Conservation (phyloP, 352 stramenopile genomes). For the Phytophthora citricola region DNA sequence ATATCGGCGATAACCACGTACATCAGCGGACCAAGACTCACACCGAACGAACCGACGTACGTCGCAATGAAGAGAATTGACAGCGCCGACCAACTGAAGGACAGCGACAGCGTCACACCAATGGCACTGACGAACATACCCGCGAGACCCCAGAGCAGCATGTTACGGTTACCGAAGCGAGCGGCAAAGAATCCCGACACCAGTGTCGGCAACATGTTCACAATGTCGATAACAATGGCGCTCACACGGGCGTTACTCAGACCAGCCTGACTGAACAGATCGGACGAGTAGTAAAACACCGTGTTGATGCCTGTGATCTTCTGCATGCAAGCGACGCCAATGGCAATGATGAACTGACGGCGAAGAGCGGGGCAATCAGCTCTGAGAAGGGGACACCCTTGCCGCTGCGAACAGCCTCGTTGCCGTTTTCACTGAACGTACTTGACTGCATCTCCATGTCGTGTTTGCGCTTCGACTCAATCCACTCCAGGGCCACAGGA, state of each 20-base stretch:
- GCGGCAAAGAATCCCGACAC: slow-evolving; percentile 36
- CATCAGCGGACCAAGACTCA: slow-evolving; percentile 46
- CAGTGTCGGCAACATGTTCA: slow-evolving; percentile 48
- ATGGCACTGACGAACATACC: slow-evolving; percentile 47
- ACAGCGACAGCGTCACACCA: slow-evolving; percentile 47
- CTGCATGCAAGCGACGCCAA: slow-evolving; percentile 43
- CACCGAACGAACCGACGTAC: slow-evolving; percentile 40
- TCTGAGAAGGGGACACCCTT: slow-evolving; percentile 40
- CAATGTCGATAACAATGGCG: slow-evolving; percentile 44
- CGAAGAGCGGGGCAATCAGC: slow-evolving; percentile 33
- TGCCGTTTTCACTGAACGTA: slow-evolving; percentile 33
- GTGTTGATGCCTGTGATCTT: slow-evolving; percentile 67
- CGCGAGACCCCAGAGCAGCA: slow-evolving; percentile 41
- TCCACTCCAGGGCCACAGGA: slow-evolving; percentile 42
- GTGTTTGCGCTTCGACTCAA: slow-evolving; percentile 45
- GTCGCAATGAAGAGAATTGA: slow-evolving; percentile 49
- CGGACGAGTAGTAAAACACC: slow-evolving; percentile 63
- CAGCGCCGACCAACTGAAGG: slow-evolving; percentile 31
- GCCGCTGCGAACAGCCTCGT: slow-evolving; percentile 38
- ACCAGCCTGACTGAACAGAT: slow-evolving; percentile 45
- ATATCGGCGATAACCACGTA: slow-evolving; percentile 56
- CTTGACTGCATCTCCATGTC: slow-evolving; percentile 42
- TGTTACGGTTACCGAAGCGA: slow-evolving; percentile 42
- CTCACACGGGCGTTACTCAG: slow-evolving; percentile 43
- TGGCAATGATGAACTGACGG: slow-evolving; percentile 48